Conservation (phyloP, 2,329 filamentous ascomycete genomes). For the Aspergillus alliaceus region DNA sequence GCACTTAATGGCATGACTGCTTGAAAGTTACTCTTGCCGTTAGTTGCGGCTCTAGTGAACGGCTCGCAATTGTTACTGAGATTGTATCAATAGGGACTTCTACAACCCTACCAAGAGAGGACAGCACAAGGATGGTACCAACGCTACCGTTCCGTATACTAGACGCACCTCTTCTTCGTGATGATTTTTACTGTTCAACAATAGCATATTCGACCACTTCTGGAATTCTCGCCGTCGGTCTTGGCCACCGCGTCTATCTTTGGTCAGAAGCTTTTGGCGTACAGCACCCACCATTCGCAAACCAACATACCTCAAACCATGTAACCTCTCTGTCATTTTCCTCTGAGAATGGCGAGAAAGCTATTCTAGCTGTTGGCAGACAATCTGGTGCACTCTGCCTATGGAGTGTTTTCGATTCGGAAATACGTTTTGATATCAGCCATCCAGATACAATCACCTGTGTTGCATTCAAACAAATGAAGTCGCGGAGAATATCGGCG, state of each 20-base stretch:
- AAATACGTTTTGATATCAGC: conserved; percentile 71
- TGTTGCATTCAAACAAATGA: conserved; percentile 74
- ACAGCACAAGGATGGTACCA: conserved; percentile 55
- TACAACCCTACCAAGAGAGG: conserved; percentile 13
- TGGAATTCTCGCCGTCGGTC: conserved; percentile 77
- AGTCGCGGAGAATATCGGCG: conserved; percentile 51
- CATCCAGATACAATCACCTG: conserved; percentile 75
- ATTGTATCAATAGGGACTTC: conserved; percentile 21
- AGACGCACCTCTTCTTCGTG: conserved; percentile 82
- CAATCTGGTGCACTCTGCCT: conserved; percentile 74
- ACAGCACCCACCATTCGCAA: conserved; percentile 58
- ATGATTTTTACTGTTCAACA: conserved; percentile 94
- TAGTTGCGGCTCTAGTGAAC: neutral
- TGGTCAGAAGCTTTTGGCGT: conserved; percentile 81
- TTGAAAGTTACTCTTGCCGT: neutral
- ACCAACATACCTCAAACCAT: conserved; percentile 49
- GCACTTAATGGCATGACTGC: neutral
- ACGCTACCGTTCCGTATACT: conserved; percentile 80
- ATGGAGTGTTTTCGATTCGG: conserved; percentile 67
- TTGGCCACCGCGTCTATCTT: conserved; percentile 76
- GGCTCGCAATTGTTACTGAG: conserved; percentile 11
- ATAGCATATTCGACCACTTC: conserved; percentile 78
- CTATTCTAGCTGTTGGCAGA: conserved; percentile 81
- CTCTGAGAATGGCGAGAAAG: conserved; percentile 69
- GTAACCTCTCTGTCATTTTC: conserved; percentile 91